Conservation (phyloP, 192 early-diverging fungal genomes). For the Backusella circina region DNA sequence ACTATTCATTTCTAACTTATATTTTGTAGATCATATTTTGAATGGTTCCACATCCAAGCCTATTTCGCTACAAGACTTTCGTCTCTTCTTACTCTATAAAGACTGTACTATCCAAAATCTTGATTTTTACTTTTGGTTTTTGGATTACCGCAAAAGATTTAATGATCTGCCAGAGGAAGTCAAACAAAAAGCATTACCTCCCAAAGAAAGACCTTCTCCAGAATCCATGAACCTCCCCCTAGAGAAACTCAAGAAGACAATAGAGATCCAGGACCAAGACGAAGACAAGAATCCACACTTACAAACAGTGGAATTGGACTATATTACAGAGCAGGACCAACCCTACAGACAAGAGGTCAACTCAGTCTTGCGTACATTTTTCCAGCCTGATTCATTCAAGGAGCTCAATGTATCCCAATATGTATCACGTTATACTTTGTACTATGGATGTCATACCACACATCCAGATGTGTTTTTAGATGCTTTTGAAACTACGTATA, state of each 20-base stretch:
- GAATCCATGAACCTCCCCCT: not conserved
- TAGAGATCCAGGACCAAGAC: not conserved
- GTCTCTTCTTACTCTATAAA: constrained; percentile 15
- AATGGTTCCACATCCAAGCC: constrained; percentile 20
- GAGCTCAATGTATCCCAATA: constrained; percentile 16
- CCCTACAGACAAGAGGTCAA: constrained; percentile 22
- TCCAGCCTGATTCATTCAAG: constrained; percentile 16
- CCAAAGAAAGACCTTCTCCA: constrained; percentile 5
- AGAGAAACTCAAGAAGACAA: not conserved
- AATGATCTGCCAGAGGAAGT: constrained; percentile 7
- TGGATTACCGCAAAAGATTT: constrained; percentile 16
- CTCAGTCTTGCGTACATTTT: constrained; percentile 22
- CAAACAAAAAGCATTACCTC: constrained; percentile 7
- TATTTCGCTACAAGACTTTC: constrained; percentile 26
- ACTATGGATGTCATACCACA: constrained; percentile 11
- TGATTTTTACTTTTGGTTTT: constrained; percentile 25
- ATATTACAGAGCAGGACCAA: constrained; percentile 8
- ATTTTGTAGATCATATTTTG: constrained; percentile 13
- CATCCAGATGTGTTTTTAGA: constrained; percentile 12
- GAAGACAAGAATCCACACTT: not conserved
- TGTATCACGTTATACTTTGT: not conserved
- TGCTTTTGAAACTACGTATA: not conserved
- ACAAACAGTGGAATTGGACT: not conserved
- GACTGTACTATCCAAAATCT: constrained; percentile 25
- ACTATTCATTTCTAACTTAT: not conserved